phyloP scores from a whole-genome alignment of 1,284 basidiomycete genomes.

The Polyporus tsugae region DNA sequence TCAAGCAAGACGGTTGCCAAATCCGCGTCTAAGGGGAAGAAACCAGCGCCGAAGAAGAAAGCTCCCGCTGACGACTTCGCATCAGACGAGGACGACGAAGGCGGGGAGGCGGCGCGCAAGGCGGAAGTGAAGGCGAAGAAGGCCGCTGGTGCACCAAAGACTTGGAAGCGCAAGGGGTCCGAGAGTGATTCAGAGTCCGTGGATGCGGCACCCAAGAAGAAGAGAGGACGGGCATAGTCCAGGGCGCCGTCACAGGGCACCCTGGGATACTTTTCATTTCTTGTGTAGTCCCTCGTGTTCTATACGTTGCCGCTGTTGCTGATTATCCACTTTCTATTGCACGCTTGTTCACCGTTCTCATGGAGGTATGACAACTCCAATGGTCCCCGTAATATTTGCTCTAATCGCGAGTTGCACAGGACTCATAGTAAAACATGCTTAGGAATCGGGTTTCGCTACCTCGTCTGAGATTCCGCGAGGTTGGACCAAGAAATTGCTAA shows the following conservation, averaged over 20 bases:
- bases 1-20: constrained; percentile 34
- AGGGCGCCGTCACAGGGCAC: not conserved
- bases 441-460: not conserved
- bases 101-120: constrained; percentile 28
- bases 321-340: not conserved
- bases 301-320: constrained; percentile 14
- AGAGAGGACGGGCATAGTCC: constrained; percentile 21
- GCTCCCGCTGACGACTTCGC: constrained; percentile 25
- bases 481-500: not conserved
- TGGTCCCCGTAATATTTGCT: not conserved
- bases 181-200: constrained; percentile 39
- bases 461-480: not conserved
- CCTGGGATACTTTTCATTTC: constrained; percentile 6
- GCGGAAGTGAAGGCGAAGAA: constrained; percentile 32
- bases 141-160: constrained; percentile 19
- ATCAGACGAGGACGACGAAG: constrained; percentile 36
- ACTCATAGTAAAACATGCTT: not conserved
- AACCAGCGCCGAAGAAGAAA: constrained; percentile 31
- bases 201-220: constrained; percentile 41
- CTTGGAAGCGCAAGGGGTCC: constrained; percentile 22
- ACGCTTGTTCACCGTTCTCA: not conserved
- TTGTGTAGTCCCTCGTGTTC: constrained; percentile 12
- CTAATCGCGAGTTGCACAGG: not conserved
- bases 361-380: not conserved
- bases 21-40: constrained; percentile 35